Conservation (phyloP, 225 moss, liverwort and hornwort genomes). For the Antitrichia curtipendula region DNA sequence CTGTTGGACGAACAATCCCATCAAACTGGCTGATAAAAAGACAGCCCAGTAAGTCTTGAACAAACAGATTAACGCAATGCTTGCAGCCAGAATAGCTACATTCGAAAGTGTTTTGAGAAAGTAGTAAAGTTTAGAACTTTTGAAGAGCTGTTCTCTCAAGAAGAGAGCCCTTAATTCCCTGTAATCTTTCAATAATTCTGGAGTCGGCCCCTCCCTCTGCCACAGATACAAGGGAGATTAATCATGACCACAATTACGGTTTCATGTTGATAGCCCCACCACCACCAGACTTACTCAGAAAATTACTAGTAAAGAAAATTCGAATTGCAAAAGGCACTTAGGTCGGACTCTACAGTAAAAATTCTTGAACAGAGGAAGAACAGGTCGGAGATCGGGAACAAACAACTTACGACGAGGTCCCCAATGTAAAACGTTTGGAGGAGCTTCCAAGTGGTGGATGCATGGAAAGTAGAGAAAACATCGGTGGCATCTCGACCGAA, state of each 20-base stretch:
- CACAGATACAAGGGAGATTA: background rate
- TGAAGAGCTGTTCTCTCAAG: constrained; percentile 60
- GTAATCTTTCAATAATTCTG: constrained; percentile 70
- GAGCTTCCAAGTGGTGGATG: constrained; percentile 58
- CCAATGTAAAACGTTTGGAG: constrained; percentile 57
- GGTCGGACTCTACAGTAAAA: background rate
- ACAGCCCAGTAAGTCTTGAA: constrained; percentile 38
- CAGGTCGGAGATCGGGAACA: background rate
- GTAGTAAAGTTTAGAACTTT: constrained; percentile 70
- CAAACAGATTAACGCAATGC: constrained; percentile 40
- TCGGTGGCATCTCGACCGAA: constrained; percentile 82
- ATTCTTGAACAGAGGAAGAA: background rate
- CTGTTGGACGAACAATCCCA: constrained; percentile 73
- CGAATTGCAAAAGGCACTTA: background rate
- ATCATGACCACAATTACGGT: background rate
- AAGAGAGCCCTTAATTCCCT: constrained; percentile 63
- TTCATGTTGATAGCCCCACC: background rate
- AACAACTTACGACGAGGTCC: constrained; percentile 35
- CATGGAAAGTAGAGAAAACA: constrained; percentile 71
- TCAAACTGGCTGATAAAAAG: constrained; percentile 46
- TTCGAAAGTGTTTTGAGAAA: constrained; percentile 29
- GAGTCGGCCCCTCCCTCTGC: constrained; percentile 47
- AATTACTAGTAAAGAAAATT: background rate
- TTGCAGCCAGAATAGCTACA: constrained; percentile 46
- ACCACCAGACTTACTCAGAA: too few relatives aligned